Evolutionary conservation across 2,329 filamentous ascomycete species (phyloP).

Genomic region (Ambrosiella xylebori): DNA sequence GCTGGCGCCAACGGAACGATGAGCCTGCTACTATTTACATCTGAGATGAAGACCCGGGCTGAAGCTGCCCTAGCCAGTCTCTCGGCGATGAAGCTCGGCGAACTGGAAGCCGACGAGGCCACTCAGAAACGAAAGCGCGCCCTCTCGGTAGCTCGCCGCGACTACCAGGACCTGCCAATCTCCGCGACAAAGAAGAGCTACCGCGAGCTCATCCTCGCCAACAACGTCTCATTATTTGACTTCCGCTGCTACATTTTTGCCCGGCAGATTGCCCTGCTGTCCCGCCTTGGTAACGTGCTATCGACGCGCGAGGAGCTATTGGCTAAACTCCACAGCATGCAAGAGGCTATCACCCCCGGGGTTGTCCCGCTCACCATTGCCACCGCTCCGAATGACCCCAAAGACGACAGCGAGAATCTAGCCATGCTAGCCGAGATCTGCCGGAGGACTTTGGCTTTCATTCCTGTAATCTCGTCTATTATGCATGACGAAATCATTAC

Average conservation of each 20-base stretch:
- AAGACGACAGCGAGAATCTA: conserved; percentile 54
- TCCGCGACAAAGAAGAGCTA: conserved; percentile 60
- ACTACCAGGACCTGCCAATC: conserved; percentile 35
- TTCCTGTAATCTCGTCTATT: conserved; percentile 61
- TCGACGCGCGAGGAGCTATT: conserved; percentile 45
- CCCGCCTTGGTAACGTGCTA: conserved; percentile 63
- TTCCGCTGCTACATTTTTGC: conserved; percentile 90
- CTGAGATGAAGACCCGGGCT: conserved; percentile 49
- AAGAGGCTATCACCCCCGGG: conserved; percentile 36
- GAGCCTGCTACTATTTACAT: conserved; percentile 53
- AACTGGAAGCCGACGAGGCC: conserved; percentile 30
- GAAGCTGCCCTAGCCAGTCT: conserved; percentile 18
- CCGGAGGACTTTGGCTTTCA: conserved; percentile 64
- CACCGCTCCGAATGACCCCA: conserved; percentile 16
- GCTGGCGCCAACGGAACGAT: conserved; percentile 42
- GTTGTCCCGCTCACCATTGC: conserved; percentile 28
- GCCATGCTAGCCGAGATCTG: conserved; percentile 73
- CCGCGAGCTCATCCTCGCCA: conserved; percentile 77
- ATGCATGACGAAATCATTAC: conserved; percentile 61
- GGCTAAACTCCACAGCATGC: conserved; percentile 43
- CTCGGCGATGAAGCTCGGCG: conserved; percentile 11
- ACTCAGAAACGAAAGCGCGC: conserved; percentile 29
- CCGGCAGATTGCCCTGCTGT: conserved; percentile 64
- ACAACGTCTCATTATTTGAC: conserved; percentile 91
- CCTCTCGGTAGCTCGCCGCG: background rate